Percentiles rank a stretch among this genome's conserved stretches.
These are phyloP conservation scores for Hortiboletus flavorubellus DNA, from an alignment of 768 basidiomycete species.

Conservation along the genomic window DNA sequence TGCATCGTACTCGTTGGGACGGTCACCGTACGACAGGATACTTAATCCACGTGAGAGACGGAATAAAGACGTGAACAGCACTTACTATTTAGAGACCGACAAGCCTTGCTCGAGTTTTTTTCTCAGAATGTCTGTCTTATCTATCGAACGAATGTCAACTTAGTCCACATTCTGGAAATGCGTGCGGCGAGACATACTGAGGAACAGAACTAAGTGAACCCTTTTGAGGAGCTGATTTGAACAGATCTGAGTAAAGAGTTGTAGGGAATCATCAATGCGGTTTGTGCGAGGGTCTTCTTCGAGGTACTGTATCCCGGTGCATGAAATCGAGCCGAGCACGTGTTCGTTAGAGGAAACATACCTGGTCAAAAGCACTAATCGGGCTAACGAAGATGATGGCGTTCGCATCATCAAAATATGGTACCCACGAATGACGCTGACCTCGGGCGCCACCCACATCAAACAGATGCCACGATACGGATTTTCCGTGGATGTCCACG, in stretches of 20 bases:
- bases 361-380: slow-evolving; percentile 78
- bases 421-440: slow-evolving; percentile 77
- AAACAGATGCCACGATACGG: slow-evolving; percentile 70
- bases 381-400: slow-evolving; percentile 81
- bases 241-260: slow-evolving; percentile 83
- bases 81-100: slow-evolving; percentile 77
- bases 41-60: slow-evolving; percentile 34
- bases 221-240: slow-evolving; percentile 76
- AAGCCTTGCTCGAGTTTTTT: slow-evolving; percentile 69
- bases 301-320: slow-evolving; percentile 52
- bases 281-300: slow-evolving; percentile 86
- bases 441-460: slow-evolving; percentile 72
- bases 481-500: slow-evolving; percentile 74
- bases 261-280: slow-evolving; percentile 84
- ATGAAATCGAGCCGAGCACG: slow-evolving; percentile 1
- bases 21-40: slow-evolving; percentile 78
- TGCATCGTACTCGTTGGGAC: slow-evolving; percentile 77
- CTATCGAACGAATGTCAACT: slow-evolving; percentile 31
- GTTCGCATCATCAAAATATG: slow-evolving; percentile 61
- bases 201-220: slow-evolving; percentile 56
- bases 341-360: slow-evolving; percentile 18
- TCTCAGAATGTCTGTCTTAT: slow-evolving; percentile 76
- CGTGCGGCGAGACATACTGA: slow-evolving; percentile 39
- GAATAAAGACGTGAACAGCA: background rate
- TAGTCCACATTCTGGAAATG: background rate